Conservation (phyloP, 1,139 yeast genomes). For the Yarrowia galli region DNA sequence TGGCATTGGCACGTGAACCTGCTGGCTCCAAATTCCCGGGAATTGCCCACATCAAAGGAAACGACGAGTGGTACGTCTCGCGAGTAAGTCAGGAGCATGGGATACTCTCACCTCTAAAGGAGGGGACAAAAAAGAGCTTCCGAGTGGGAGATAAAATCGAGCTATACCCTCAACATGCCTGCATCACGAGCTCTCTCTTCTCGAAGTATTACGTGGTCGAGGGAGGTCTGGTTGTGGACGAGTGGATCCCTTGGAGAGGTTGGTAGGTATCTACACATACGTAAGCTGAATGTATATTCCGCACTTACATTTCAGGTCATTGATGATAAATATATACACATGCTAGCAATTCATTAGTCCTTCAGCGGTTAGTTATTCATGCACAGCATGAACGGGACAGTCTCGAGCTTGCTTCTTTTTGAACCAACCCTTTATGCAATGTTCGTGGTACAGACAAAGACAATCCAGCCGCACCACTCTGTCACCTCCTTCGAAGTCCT, state of each 20-base stretch:
- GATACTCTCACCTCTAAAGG: conserved; percentile 55
- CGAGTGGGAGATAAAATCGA: conserved; percentile 62
- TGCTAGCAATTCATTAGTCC: neutral
- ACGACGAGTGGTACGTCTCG: conserved; percentile 59
- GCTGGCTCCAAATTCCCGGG: conserved; percentile 59
- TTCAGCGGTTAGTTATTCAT: conserved; percentile 43
- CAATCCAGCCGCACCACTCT: conserved; percentile 93
- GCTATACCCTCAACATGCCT: conserved; percentile 74
- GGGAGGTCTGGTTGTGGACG: conserved; percentile 61
- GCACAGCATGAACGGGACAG: conserved; percentile 79
- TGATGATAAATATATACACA: conserved; percentile 8
- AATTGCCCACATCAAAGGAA: conserved; percentile 57
- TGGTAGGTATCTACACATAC: conserved; percentile 50
- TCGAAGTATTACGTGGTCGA: conserved; percentile 66
- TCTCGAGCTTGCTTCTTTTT: conserved; percentile 82
- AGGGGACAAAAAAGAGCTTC: conserved; percentile 40
- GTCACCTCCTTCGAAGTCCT: conserved; percentile 83
- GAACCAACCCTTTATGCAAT: conserved; percentile 91
- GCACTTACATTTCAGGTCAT: neutral
- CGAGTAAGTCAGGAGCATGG: conserved; percentile 66
- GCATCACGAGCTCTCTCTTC: conserved; percentile 73
- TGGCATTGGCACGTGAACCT: conserved; percentile 70
- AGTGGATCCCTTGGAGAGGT: conserved; percentile 79
- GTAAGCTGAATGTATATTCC: neutral
- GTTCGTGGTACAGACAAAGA: conserved; percentile 89